Percentiles rank a stretch among this genome's conserved stretches.
Conservation (phyloP, 352 stramenopile species). For the Globisporangium radiosum region DNA sequence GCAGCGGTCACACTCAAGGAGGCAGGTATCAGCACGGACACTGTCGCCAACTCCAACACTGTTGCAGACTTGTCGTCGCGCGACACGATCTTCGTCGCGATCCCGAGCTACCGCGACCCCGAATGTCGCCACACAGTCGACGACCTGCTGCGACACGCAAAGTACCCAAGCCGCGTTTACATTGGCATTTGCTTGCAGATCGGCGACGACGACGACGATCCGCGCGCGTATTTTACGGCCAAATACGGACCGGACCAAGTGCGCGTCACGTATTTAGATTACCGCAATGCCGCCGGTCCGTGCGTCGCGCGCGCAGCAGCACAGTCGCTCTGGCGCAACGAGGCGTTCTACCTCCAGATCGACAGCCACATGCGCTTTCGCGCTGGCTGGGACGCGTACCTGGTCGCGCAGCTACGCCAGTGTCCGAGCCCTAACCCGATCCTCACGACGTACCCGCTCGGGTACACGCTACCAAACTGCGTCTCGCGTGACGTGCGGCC, state of each 20-base stretch:
- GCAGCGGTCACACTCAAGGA: not conserved
- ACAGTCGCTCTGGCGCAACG: conserved; percentile 74
- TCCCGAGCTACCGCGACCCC: conserved; percentile 91
- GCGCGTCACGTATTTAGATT: conserved; percentile 55
- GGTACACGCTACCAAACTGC: conserved; percentile 81
- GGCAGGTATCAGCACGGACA: too few relatives aligned
- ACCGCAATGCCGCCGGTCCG: conserved; percentile 78
- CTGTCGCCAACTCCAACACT: not conserved
- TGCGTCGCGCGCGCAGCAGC: conserved; percentile 82
- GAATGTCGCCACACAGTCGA: conserved; percentile 85
- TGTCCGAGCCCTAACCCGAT: conserved; percentile 50
- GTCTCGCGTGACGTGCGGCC: conserved; percentile 44
- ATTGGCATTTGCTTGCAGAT: conserved; percentile 87
- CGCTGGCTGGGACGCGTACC: conserved; percentile 83
- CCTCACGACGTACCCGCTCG: conserved; percentile 91
- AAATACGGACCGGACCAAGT: conserved; percentile 32
- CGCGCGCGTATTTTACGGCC: conserved; percentile 25
- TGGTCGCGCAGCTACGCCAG: conserved; percentile 70
- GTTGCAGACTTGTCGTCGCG: not conserved
- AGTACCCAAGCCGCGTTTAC: conserved; percentile 56
- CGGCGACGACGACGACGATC: conserved; percentile 36
- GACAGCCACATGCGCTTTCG: conserved; percentile 93
- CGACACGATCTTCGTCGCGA: conserved; percentile 89
- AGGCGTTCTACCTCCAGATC: conserved; percentile 92
- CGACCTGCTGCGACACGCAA: conserved; percentile 55